Evolutionary conservation across 805 yeast genomes (phyloP).

Genomic region (Lipomyces orientalis): DNA sequence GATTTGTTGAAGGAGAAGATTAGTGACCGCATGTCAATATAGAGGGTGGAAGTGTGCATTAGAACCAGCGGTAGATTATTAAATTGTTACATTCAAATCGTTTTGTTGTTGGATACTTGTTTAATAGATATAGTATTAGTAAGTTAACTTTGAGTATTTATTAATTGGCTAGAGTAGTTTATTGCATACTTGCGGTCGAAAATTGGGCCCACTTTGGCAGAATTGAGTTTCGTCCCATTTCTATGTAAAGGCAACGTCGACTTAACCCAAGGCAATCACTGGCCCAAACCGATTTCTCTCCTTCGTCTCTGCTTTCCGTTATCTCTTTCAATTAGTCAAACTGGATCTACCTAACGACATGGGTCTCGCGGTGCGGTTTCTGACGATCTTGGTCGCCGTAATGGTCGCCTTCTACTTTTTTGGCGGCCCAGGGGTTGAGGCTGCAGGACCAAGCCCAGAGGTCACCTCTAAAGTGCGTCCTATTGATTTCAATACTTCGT

Average conservation of each 20-base stretch:
- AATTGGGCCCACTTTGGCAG: background rate
- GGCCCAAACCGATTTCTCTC: background rate
- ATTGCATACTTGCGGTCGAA: background rate
- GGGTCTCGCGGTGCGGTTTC: slow-evolving; percentile 5
- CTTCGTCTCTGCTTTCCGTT: background rate
- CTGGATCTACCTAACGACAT: background rate
- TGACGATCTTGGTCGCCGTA: slow-evolving; percentile 22
- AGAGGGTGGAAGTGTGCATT: background rate
- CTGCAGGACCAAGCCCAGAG: slow-evolving; percentile 28
- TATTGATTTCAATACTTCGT: background rate
- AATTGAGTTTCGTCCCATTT: background rate
- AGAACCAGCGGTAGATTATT: background rate
- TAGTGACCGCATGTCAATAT: slow-evolving; percentile 45
- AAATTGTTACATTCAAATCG: background rate
- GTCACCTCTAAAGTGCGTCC: slow-evolving; percentile 46
- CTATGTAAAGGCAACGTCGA: background rate
- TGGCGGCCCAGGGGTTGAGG: slow-evolving; percentile 23
- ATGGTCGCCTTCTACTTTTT: slow-evolving; percentile 30
- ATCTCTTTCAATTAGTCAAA: background rate
- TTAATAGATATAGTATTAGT: background rate
- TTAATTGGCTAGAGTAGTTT: too few relatives aligned
- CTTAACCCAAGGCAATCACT: background rate
- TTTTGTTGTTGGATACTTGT: background rate
- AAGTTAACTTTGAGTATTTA: background rate
- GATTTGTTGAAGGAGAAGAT: slow-evolving; percentile 69